Evolutionary conservation across 1,139 yeast genomes (phyloP), one percentile per base, ranked within the genome.

Genomic region (Saccharomyces hybrid): DNA sequence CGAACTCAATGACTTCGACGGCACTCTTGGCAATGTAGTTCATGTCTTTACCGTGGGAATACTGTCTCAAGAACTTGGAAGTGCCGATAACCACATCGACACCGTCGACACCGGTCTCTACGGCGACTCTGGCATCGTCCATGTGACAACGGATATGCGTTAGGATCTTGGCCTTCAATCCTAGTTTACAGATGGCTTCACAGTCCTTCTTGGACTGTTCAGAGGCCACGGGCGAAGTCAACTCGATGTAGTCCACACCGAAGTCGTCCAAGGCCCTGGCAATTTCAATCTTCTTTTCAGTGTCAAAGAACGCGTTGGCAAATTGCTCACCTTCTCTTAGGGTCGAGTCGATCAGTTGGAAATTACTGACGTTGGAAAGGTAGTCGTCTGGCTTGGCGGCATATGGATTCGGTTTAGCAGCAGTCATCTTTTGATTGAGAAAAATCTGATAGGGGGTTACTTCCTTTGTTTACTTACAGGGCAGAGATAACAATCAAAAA

Each of bases 41-140:
- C 98, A 93, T 93, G 75, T 93, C 99, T 79, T 93, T 93, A 71
- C 99, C 99, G 72, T 91, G 98, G 21, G 96, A 88, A 73, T 83
- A 91, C 73, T 90, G 86, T 76, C 98, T 86, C 68, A 93, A 78
- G 73, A 90, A 93, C 73, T 88, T 96, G 16, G 98, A 91, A 29
- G 99, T 91, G 62, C 98, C 99, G 74, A 93, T 93, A 55, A 93
- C 98, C 53, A 93, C 97, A 75, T 93, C 98, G 57, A 93, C 98
- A 75, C 99, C 99, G 71, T 93, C 98, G 57, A 93, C 98, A 71
- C 99, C 98, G 49, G 98, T 91, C 70, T 88, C 91, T 41, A 93
- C 99, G 2, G 99, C 99, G 56, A 93, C 88, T 70, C 86, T 81
- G 60, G 98, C 99, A 68, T 93, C 99, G 72, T 93, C 98, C 98